A percentile compares a stretch with the other conserved stretches of the same genome.
phyloP scores from a whole-genome alignment of 1,139 yeast genomes.

The Kodamaea fungicola region DNA sequence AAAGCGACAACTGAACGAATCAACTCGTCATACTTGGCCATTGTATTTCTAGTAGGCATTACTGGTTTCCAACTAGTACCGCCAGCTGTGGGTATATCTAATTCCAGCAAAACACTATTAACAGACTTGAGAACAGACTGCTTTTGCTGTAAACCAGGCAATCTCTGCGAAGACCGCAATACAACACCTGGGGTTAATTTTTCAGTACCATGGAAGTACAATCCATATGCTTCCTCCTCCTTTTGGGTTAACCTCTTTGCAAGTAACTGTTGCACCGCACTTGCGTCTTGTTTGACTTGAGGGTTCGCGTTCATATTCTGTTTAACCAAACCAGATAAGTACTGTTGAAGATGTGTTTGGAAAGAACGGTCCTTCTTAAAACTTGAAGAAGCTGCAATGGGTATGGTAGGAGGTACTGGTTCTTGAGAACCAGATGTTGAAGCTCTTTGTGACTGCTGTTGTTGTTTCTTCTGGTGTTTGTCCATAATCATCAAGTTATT shows the following conservation, averaged over 20 bases:
- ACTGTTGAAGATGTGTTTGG: slow-evolving; percentile 50
- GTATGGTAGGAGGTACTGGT: slow-evolving; percentile 61
- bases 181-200: slow-evolving; percentile 75
- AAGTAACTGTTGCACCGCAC: slow-evolving; percentile 39
- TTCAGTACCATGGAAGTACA: slow-evolving; percentile 72
- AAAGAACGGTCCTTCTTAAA: slow-evolving; percentile 48
- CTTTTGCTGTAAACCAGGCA: slow-evolving; percentile 46
- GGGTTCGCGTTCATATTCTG: slow-evolving; percentile 29
- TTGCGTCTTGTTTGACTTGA: slow-evolving; percentile 33
- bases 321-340: slow-evolving; percentile 36
- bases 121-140: slow-evolving; percentile 75
- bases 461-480: slow-evolving; percentile 50
- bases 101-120: slow-evolving; percentile 67
- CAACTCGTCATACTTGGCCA: slow-evolving; percentile 75
- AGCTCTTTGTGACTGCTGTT: slow-evolving; percentile 45
- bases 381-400: slow-evolving; percentile 53
- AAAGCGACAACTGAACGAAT: slow-evolving; percentile 69
- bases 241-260: slow-evolving; percentile 64
- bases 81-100: slow-evolving; percentile 65
- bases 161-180: slow-evolving; percentile 62
- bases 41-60: slow-evolving; percentile 82
- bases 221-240: slow-evolving; percentile 85
- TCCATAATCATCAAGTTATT: slow-evolving; percentile 77
- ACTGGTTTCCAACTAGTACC: slow-evolving; percentile 64
- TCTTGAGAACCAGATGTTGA: slow-evolving; percentile 24